These are phyloP conservation scores for Fusarium xylarioides DNA, from an alignment of 2,329 filamentous ascomycete genomes.

Conservation along the genomic window DNA sequence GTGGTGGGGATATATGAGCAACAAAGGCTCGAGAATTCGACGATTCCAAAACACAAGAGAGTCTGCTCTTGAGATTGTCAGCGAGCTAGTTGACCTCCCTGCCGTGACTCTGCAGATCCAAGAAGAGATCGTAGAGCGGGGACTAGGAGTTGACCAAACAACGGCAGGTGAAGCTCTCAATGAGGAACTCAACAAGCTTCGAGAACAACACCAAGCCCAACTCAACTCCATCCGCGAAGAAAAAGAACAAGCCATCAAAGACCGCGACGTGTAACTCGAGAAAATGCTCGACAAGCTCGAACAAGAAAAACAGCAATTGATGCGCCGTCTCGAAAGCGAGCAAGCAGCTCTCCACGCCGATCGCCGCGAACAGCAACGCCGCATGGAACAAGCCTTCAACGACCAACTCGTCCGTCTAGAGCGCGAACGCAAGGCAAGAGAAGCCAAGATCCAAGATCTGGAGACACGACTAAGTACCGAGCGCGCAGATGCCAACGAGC, in stretches of 20 bases:
- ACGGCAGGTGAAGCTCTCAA: background rate
- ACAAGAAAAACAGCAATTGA: background rate
- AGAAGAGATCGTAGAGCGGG: background rate
- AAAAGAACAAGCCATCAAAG: background rate
- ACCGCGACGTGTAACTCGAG: background rate
- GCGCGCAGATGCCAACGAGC: background rate
- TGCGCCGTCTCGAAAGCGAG: background rate
- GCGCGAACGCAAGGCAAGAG: background rate
- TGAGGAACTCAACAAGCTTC: background rate
- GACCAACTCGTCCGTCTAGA: background rate
- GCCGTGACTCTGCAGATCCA: background rate
- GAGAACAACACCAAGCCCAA: background rate
- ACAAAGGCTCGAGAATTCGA: background rate
- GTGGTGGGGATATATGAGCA: conserved; percentile 6
- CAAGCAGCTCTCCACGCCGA: background rate
- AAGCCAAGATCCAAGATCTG: background rate
- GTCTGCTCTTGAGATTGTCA: background rate
- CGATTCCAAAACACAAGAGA: background rate
- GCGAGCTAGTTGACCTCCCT: background rate
- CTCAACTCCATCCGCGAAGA: background rate
- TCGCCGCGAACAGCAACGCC: background rate
- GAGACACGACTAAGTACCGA: background rate
- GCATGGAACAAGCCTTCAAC: background rate
- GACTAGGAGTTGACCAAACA: background rate
- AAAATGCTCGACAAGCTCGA: background rate